Percentiles rank a stretch among this genome's conserved stretches.
Conservation (phyloP, 192 early-diverging fungal species). For the Coemansia sp. region DNA sequence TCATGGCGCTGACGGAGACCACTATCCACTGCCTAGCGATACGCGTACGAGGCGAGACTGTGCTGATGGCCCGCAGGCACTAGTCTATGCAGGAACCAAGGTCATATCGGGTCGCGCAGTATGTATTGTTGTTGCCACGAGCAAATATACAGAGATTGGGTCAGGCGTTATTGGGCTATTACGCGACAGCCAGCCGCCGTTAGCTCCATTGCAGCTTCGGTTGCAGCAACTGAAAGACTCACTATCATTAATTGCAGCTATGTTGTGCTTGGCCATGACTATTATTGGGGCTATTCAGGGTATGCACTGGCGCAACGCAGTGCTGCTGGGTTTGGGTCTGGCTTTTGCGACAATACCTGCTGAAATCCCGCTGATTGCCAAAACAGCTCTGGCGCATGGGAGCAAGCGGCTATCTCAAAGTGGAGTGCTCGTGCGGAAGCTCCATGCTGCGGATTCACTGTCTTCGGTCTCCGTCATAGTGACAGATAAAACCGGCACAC, state of each 20-base stretch:
- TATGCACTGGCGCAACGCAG: constrained; percentile 31
- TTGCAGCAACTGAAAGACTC: constrained; percentile 22
- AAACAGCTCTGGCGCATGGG: constrained; percentile 38
- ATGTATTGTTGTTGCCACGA: constrained; percentile 37
- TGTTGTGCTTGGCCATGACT: constrained; percentile 21
- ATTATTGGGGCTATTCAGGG: constrained; percentile 21
- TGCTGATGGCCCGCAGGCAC: constrained; percentile 6
- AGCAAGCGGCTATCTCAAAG: constrained; percentile 37
- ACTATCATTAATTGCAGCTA: constrained; percentile 22
- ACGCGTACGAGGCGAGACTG: not conserved
- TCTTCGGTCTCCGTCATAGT: constrained; percentile 64
- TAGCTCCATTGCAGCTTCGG: constrained; percentile 25
- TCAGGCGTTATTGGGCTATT: constrained; percentile 10
- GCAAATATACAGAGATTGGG: constrained; percentile 25
- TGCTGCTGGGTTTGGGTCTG: constrained; percentile 44
- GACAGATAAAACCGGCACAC: constrained; percentile 74
- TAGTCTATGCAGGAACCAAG: constrained; percentile 42
- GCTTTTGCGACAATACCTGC: constrained; percentile 55
- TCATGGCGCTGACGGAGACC: not conserved
- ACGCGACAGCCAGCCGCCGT: constrained; percentile 10
- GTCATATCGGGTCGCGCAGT: constrained; percentile 36
- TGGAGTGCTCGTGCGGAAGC: constrained; percentile 63
- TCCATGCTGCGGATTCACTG: constrained; percentile 66
- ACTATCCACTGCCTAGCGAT: constrained; percentile 4
- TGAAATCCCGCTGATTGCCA: constrained; percentile 51